Conservation (phyloP, 163 green algal species). For the Scenedesmus sp. region DNA sequence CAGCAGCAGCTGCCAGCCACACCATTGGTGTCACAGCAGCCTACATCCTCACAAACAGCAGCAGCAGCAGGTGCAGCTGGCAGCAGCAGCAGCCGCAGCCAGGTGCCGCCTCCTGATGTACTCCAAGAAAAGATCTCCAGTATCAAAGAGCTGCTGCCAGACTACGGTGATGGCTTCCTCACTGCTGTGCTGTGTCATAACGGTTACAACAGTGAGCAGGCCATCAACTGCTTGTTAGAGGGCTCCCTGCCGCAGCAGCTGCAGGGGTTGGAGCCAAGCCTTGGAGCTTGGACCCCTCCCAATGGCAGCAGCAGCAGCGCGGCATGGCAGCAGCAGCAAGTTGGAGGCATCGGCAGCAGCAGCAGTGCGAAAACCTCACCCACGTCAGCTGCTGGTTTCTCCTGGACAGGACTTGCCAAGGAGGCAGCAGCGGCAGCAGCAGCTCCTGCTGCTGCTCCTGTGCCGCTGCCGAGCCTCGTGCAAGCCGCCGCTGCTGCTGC, state of each 20-base stretch:
- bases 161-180: slow-evolving; percentile 81
- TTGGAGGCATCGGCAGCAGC: slow-evolving; percentile 28
- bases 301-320: slow-evolving; percentile 22
- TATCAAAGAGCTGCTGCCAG: slow-evolving; percentile 81
- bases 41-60: not conserved
- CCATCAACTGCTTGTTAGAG: slow-evolving; percentile 74
- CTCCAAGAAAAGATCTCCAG: slow-evolving; percentile 36
- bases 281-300: slow-evolving; percentile 48
- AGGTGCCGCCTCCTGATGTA: not conserved
- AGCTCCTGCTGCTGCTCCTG: not conserved
- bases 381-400: not conserved
- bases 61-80: slow-evolving; percentile 19
- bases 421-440: slow-evolving; percentile 42
- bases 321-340: not conserved
- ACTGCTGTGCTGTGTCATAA: slow-evolving; percentile 70
- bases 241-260: slow-evolving; percentile 56
- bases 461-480: not conserved
- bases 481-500: slow-evolving; percentile 10
- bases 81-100: slow-evolving; percentile 24
- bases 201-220: slow-evolving; percentile 59
- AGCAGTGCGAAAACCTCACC: not conserved
- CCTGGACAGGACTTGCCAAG: slow-evolving; percentile 42
- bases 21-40: not conserved
- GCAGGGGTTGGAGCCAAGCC: slow-evolving; percentile 55
- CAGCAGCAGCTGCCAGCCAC: slow-evolving; percentile 34